Conservation (phyloP, 192 early-diverging fungal genomes). For the Pilobolus umbonatus region DNA sequence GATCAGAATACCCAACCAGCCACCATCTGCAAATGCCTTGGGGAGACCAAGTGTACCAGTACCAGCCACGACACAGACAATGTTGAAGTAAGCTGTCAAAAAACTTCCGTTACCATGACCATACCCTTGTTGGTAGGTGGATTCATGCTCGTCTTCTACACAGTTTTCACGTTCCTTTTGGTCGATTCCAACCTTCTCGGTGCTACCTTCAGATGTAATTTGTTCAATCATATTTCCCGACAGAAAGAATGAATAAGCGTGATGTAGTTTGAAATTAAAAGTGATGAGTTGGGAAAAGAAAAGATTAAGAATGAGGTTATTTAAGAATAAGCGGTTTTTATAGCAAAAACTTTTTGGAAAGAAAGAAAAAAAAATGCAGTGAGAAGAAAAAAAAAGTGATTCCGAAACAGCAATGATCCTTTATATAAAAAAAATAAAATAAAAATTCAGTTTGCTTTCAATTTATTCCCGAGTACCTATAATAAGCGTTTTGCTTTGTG, state of each 20-base stretch:
- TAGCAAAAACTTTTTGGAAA: too few relatives aligned
- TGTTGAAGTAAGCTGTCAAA: conserved; percentile 27
- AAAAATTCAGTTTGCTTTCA: too few relatives aligned
- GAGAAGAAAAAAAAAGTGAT: background rate
- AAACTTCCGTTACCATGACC: conserved; percentile 22
- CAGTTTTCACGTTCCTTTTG: conserved; percentile 18
- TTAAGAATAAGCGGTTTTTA: too few relatives aligned
- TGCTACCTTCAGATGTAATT: too few relatives aligned
- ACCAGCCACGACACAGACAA: conserved; percentile 56
- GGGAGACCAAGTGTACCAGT: conserved; percentile 88
- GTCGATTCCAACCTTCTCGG: conserved; percentile 17
- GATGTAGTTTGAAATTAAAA: conserved; percentile 5
- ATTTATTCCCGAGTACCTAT: too few relatives aligned
- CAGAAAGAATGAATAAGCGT: too few relatives aligned
- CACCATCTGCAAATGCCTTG: conserved; percentile 67
- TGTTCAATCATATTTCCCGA: too few relatives aligned
- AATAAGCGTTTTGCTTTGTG: too few relatives aligned
- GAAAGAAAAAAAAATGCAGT: background rate
- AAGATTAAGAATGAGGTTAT: too few relatives aligned
- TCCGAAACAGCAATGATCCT: background rate
- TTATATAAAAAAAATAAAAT: conserved; percentile 17
- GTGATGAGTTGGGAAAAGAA: conserved; percentile 1
- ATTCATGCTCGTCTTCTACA: conserved; percentile 14
- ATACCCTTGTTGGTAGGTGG: conserved; percentile 3
- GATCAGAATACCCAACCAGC: conserved; percentile 71